A percentile compares a stretch with the other conserved stretches of the same genome.
Conservation (phyloP, 225 moss, liverwort and hornwort species). For the Lunularia cruciata region DNA sequence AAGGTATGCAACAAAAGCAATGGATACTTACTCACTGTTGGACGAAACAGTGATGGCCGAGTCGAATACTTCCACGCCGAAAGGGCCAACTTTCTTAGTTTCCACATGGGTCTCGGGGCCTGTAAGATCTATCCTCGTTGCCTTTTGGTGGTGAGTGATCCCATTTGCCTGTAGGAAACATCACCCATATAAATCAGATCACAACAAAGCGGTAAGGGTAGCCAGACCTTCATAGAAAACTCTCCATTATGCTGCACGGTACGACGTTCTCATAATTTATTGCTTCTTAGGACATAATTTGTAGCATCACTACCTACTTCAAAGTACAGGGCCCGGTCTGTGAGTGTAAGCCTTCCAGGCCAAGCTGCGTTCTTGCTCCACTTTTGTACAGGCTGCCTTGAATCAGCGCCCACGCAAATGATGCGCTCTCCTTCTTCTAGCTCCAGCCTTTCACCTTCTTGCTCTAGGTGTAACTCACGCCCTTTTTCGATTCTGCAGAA, state of each 20-base stretch:
- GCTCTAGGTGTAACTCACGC: slow-evolving; percentile 61
- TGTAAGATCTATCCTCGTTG: slow-evolving; percentile 67
- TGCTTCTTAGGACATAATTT: too few relatives aligned
- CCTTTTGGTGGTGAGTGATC: slow-evolving; percentile 68
- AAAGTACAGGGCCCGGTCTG: slow-evolving; percentile 89
- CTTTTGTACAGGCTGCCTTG: slow-evolving; percentile 87
- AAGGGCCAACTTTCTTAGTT: slow-evolving; percentile 84
- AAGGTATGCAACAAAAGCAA: too few relatives aligned
- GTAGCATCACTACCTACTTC: too few relatives aligned
- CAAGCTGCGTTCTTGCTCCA: slow-evolving; percentile 77
- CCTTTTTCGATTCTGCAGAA: slow-evolving; percentile 60
- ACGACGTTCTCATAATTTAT: too few relatives aligned
- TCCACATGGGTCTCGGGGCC: slow-evolving; percentile 35
- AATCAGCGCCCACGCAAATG: slow-evolving; percentile 69
- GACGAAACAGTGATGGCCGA: slow-evolving; percentile 76
- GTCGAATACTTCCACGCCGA: slow-evolving; percentile 84
- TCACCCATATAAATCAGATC: neutral
- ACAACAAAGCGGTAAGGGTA: too few relatives aligned
- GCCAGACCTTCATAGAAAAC: too few relatives aligned
- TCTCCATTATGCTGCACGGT: too few relatives aligned
- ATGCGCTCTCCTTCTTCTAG: slow-evolving; percentile 66
- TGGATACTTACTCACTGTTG: slow-evolving; percentile 50
- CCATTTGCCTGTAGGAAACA: slow-evolving; percentile 64
- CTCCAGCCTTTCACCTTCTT: slow-evolving; percentile 58
- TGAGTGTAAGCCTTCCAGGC: slow-evolving; percentile 95